Base-by-base conservation (phyloP, 1,284 basidiomycete genomes). In the Leucoagaricus sp. region DNA sequence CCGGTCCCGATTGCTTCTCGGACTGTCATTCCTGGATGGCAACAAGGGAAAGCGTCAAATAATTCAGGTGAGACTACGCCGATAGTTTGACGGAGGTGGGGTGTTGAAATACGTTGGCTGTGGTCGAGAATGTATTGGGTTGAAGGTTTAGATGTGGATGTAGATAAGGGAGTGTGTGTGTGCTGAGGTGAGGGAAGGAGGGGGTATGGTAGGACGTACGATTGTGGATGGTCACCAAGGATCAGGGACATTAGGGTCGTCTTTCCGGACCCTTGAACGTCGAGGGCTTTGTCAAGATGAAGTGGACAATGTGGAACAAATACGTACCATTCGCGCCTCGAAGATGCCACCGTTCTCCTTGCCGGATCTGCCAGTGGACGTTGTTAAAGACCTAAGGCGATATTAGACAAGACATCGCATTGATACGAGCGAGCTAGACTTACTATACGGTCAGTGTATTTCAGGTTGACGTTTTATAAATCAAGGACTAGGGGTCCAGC, bases 221-320 rank as follows among this genome's bases (percentile, higher is more conserved):
- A 96, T 61, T 93, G 93, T 0, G 96, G 96, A 70, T 98, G 96
- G 65, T 96, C 94, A 23, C 96, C 96, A 0, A 94, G 93, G 36
- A 99, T 76, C 31, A 98, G 72, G 3, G 96, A 89, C n/a, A 98
- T 80, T 1, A 98, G 84, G 0, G 96, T 98, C 0, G 96, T 96
- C 75, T 99, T 99, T 1, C 96, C 96, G 0, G 93, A 94, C 46
- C 94, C 91, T 93, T n/a, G n/a, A n/a, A n/a, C 38, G 31, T 9
- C n/a, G 21, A 5, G 28, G 15, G 17, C 12, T 3, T 33, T 2
- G 9, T 7, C 4, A 15, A 15, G 31, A n/a, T 42, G 25, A 10
- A 45, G n/a, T n/a, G n/a, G n/a, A n/a, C n/a, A n/a, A n/a, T n/a
- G n/a, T n/a, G n/a, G n/a, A n/a, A n/a, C 15, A 23, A 41, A n/a